phyloP scores from a whole-genome alignment of 306 rosid genomes.

The Prunus campanulata region DNA sequence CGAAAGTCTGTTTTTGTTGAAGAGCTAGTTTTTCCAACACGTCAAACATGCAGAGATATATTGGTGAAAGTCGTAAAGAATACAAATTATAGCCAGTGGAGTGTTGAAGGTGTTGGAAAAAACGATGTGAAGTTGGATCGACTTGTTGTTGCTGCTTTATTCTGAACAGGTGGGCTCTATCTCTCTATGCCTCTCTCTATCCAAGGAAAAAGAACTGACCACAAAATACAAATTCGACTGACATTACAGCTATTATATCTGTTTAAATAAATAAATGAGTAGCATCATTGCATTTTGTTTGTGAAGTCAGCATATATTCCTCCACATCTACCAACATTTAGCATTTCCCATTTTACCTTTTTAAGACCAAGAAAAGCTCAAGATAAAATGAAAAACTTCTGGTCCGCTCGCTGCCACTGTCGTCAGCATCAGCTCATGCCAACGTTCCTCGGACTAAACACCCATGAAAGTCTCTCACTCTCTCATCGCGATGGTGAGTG shows the following conservation, averaged over 20 bases:
- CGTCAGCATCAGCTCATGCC: too few species aligned
- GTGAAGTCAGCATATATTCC: neutral
- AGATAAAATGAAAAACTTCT: too few species aligned
- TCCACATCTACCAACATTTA: too few species aligned
- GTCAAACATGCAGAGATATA: neutral
- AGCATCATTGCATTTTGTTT: neutral
- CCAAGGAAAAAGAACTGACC: neutral
- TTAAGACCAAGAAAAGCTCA: too few species aligned
- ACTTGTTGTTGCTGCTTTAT: slow-evolving; percentile 26
- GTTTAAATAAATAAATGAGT: neutral
- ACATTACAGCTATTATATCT: slow-evolving; percentile 8
- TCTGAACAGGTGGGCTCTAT: slow-evolving; percentile 14
- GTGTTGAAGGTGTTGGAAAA: slow-evolving; percentile 22
- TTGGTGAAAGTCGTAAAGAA: slow-evolving; percentile 2
- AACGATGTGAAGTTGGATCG: slow-evolving; percentile 17
- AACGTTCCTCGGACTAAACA: too few species aligned
- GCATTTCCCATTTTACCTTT: too few species aligned
- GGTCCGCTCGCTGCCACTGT: too few species aligned
- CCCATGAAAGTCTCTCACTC: too few species aligned
- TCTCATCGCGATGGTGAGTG: too few species aligned
- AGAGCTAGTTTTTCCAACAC: neutral
- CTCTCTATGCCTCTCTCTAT: neutral
- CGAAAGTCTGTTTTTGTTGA: too few species aligned
- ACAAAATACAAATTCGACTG: slow-evolving; percentile 10
- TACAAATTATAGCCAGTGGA: neutral